phyloP scores from a whole-genome alignment of 2,329 filamentous ascomycete species.

The Aspergillus neoniger region DNA sequence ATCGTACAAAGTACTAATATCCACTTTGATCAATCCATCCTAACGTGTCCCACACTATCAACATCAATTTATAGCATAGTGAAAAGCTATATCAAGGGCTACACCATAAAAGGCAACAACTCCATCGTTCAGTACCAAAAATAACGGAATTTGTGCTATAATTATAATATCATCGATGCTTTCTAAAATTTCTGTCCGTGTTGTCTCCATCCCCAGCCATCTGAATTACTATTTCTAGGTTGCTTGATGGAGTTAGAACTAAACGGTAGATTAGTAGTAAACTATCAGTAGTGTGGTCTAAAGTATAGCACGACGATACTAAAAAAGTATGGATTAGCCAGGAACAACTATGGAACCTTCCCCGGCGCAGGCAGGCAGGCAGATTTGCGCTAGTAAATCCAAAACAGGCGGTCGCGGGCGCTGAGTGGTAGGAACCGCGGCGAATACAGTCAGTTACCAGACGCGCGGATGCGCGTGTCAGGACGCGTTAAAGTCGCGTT shows the following conservation, averaged over 20 bases:
- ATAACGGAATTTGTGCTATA: background rate
- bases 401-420: background rate
- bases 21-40: no score
- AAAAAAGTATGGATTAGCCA: background rate
- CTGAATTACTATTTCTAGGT: background rate
- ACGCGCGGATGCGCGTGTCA: slow-evolving; percentile 23
- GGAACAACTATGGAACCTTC: slow-evolving; percentile 2
- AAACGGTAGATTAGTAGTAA: background rate
- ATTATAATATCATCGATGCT: background rate
- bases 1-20: no score
- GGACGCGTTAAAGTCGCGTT: slow-evolving; percentile 24
- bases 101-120: background rate
- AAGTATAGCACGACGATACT: background rate
- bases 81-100: no score
- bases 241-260: background rate
- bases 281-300: no score
- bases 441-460: slow-evolving; percentile 22
- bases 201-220: slow-evolving; percentile 1
- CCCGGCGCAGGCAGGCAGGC: background rate
- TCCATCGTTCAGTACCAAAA: background rate
- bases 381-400: slow-evolving; percentile 2
- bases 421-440: background rate
- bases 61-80: no score
- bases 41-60: no score
- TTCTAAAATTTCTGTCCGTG: background rate